Conservation (phyloP, 768 basidiomycete species). For the Holtermanniella nyarrowii region DNA sequence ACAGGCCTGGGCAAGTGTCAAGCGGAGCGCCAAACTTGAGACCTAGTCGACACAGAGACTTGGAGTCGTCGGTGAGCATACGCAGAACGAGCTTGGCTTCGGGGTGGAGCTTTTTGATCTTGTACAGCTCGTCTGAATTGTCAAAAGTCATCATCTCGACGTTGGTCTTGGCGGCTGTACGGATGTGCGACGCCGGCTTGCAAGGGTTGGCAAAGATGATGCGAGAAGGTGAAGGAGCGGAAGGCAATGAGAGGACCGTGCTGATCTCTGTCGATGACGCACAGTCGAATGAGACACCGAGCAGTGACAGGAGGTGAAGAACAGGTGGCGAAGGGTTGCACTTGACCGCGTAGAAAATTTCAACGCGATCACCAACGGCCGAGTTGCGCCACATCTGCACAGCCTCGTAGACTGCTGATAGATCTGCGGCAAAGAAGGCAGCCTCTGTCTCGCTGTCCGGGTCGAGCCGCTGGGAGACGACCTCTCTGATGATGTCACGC, state of each 20-base stretch:
- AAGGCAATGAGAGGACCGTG: slow-evolving; percentile 59
- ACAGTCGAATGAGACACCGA: slow-evolving; percentile 93
- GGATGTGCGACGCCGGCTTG: slow-evolving; percentile 89
- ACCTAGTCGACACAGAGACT: slow-evolving; percentile 82
- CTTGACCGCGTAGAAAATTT: slow-evolving; percentile 94
- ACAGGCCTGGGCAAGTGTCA: slow-evolving; percentile 62
- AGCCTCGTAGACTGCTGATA: slow-evolving; percentile 74
- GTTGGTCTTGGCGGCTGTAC: slow-evolving; percentile 63
- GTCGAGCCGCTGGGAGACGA: slow-evolving; percentile 13
- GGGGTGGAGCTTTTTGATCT: slow-evolving; percentile 72
- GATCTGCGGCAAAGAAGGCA: slow-evolving; percentile 93
- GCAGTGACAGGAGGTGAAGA: slow-evolving; percentile 72
- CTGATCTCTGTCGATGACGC: slow-evolving; percentile 90
- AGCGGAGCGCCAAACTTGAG: slow-evolving; percentile 95
- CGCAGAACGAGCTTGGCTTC: slow-evolving; percentile 77
- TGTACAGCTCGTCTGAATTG: slow-evolving; percentile 90
- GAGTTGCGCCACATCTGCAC: slow-evolving; percentile 67
- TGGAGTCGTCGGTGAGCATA: slow-evolving; percentile 96
- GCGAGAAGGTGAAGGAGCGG: slow-evolving; percentile 55
- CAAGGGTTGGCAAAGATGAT: slow-evolving; percentile 99
- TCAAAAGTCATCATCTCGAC: slow-evolving; percentile 97
- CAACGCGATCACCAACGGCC: slow-evolving; percentile 63
- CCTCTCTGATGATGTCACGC: slow-evolving; percentile 22
- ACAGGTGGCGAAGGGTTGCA: slow-evolving; percentile 97
- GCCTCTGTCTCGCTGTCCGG: slow-evolving; percentile 53